These are phyloP conservation scores for Botrytis sinoallii DNA, from an alignment of 2,329 filamentous ascomycete genomes.

Conservation along the genomic window DNA sequence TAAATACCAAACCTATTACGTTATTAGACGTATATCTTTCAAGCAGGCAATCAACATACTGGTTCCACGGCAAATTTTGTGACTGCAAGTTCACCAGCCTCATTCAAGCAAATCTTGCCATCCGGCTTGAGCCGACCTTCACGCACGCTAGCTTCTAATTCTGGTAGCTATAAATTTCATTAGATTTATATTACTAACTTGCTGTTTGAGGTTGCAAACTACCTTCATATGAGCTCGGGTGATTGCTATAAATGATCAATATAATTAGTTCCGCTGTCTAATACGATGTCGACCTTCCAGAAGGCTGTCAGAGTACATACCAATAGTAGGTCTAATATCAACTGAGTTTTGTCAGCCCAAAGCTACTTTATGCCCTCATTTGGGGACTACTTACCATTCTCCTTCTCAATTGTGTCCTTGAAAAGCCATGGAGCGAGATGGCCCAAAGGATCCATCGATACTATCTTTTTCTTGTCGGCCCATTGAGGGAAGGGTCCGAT, in stretches of 20 bases:
- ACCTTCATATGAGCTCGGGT: conserved; percentile 40
- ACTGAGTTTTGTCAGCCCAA: conserved; percentile 33
- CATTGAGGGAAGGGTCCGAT: conserved; percentile 90
- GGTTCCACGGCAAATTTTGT: conserved; percentile 98
- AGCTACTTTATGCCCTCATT: background rate
- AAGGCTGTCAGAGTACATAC: conserved; percentile 23
- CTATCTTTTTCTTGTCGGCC: conserved; percentile 88
- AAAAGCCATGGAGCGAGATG: conserved; percentile 84
- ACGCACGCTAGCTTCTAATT: conserved; percentile 84
- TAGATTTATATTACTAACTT: conserved; percentile 8
- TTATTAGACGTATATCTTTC: conserved; percentile 50
- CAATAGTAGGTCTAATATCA: conserved; percentile 40
- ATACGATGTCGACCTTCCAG: background rate
- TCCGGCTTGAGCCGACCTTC: conserved; percentile 72
- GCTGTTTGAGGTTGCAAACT: background rate
- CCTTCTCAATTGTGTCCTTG: conserved; percentile 71
- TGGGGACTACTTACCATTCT: conserved; percentile 53
- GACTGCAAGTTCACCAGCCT: conserved; percentile 81
- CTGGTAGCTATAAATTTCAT: conserved; percentile 60
- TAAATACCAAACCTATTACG: conserved; percentile 67
- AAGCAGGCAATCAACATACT: conserved; percentile 65
- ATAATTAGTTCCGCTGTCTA: conserved; percentile 22
- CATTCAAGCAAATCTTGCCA: conserved; percentile 84
- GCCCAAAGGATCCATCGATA: conserved; percentile 93
- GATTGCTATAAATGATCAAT: conserved; percentile 30